Evolutionary conservation across 495 filamentous ascomycete species (phyloP).

Genomic region (Bacidia rubella): DNA sequence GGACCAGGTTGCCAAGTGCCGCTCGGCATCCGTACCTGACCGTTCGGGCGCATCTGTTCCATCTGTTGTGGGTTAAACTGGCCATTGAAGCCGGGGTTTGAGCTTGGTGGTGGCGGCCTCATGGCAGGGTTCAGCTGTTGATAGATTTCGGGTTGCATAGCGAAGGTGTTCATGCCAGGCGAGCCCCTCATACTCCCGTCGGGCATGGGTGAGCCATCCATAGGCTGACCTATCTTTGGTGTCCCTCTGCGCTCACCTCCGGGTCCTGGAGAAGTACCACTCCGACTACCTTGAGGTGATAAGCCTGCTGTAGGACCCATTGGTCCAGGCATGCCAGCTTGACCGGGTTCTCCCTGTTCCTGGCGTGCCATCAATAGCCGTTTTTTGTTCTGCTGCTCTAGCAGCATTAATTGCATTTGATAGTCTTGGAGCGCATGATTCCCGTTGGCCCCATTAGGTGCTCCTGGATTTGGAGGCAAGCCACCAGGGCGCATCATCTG

Average conservation of each 20-base stretch:
- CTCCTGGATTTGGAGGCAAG: constrained; percentile 37
- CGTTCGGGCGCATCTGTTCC: constrained; percentile 26
- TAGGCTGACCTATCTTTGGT: constrained; percentile 76
- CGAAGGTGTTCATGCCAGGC: constrained; percentile 66
- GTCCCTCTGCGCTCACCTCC: constrained; percentile 75
- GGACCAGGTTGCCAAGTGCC: constrained; percentile 40
- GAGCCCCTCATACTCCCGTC: constrained; percentile 69
- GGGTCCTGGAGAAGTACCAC: constrained; percentile 79
- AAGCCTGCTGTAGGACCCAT: constrained; percentile 37
- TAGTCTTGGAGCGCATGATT: constrained; percentile 97
- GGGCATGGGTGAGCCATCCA: constrained; percentile 56
- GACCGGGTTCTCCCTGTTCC: constrained; percentile 67
- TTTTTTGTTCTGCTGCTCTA: constrained; percentile 98
- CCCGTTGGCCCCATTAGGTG: constrained; percentile 46
- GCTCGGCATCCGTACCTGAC: constrained; percentile 36
- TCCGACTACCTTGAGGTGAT: constrained; percentile 69
- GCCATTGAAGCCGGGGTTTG: constrained; percentile 59
- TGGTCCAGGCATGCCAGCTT: constrained; percentile 44
- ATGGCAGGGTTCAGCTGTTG: constrained; percentile 51
- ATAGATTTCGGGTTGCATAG: constrained; percentile 53
- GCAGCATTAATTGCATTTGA: constrained; percentile 97
- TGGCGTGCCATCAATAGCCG: constrained; percentile 91
- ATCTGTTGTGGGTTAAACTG: constrained; percentile 50
- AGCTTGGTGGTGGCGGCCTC: constrained; percentile 67
- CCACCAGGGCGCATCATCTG: constrained; percentile 42